Conservation (phyloP, 129 eudicot species). For the Arctium minus region DNA sequence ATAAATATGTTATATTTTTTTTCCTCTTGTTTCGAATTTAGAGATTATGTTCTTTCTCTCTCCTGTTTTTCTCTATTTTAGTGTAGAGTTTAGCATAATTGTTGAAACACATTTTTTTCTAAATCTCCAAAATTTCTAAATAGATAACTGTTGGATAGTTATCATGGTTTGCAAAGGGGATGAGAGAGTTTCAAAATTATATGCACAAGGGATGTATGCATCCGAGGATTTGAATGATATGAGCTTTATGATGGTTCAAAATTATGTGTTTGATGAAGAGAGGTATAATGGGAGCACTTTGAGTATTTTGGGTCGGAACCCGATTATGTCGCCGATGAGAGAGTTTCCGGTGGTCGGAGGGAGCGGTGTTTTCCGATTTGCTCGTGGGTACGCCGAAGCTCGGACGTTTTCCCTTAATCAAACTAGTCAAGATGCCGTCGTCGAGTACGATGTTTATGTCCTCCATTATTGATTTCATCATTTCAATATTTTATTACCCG, state of each 20-base stretch:
- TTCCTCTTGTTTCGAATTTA: too few relatives aligned
- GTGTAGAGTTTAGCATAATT: too few relatives aligned
- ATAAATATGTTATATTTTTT: too few relatives aligned
- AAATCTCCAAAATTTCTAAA: too few relatives aligned
- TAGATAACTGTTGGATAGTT: too few relatives aligned
- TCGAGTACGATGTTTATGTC: conserved; percentile 32
- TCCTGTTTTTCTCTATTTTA: too few relatives aligned
- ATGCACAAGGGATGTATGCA: conserved; percentile 38
- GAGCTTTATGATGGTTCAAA: conserved; percentile 33
- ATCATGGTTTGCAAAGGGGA: too few relatives aligned
- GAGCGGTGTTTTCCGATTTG: conserved; percentile 35
- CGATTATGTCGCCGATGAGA: conserved; percentile 19
- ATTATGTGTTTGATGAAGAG: conserved; percentile 27
- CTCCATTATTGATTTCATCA: conserved; percentile 10
- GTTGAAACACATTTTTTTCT: too few relatives aligned
- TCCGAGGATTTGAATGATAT: conserved; percentile 23
- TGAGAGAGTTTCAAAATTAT: too few relatives aligned
- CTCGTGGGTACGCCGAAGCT: conserved; percentile 36
- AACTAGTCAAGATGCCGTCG: conserved; percentile 19
- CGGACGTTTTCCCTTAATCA: not conserved
- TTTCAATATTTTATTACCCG: not conserved
- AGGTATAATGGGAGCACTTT: conserved; percentile 41
- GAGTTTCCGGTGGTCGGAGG: conserved; percentile 48
- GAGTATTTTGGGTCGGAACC: conserved; percentile 40
- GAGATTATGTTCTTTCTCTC: too few relatives aligned